phyloP scores from a whole-genome alignment of 768 basidiomycete genomes.

The Russula foetens region DNA sequence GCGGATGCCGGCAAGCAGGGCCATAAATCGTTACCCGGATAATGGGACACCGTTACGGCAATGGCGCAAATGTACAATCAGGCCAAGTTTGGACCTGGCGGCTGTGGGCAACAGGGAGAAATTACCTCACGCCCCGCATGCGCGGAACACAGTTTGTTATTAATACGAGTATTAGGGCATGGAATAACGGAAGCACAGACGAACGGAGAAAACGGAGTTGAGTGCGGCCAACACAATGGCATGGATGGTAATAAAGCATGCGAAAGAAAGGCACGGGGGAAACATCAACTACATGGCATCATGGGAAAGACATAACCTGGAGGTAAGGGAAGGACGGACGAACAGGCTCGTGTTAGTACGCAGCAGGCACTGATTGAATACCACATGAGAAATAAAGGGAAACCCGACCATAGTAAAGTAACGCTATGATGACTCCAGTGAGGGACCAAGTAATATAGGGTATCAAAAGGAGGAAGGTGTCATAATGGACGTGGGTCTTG shows the following conservation, averaged over 20 bases:
- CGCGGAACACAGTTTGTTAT: not conserved
- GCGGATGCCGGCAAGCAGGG: constrained; percentile 3
- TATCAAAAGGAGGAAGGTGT: not conserved
- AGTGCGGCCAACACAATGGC: not conserved
- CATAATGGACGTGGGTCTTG: constrained; percentile 1
- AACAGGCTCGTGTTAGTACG: not conserved
- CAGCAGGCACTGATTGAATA: constrained; percentile 3
- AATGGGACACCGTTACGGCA: constrained; percentile 4
- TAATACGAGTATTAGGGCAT: constrained; percentile 4
- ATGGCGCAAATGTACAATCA: constrained; percentile 1
- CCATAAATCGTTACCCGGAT: not conserved
- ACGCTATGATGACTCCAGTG: not conserved
- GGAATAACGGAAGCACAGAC: constrained; percentile 1
- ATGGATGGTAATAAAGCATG: not conserved
- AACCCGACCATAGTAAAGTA: not conserved
- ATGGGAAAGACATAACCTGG: not conserved
- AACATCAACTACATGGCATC: constrained; percentile 2
- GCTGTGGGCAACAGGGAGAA: not conserved
- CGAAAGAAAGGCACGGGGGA: not conserved
- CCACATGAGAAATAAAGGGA: not conserved
- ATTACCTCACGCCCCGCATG: constrained; percentile 3
- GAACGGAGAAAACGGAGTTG: constrained; percentile 2
- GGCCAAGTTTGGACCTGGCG: not conserved
- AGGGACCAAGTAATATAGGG: not conserved
- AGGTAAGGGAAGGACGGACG: not conserved